Conservation (phyloP, 495 filamentous ascomycete species). For the Penicillium canariense region DNA sequence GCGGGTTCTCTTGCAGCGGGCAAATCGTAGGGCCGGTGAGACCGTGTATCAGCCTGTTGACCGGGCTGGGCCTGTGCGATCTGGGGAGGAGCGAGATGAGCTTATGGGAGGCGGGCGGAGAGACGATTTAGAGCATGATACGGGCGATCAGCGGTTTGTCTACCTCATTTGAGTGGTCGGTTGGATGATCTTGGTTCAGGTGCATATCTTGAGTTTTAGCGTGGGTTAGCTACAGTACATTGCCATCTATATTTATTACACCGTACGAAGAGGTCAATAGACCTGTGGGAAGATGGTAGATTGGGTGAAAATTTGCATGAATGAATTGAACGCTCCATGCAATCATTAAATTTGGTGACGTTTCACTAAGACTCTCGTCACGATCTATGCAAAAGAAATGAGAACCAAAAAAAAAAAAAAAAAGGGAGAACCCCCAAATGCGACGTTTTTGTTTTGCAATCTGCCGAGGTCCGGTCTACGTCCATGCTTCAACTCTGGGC, state of each 20-base stretch:
- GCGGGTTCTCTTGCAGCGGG: conserved; percentile 43
- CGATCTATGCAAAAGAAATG: neutral
- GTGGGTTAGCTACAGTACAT: neutral
- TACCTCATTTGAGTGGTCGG: conserved; percentile 29
- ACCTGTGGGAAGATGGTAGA: too few relatives aligned
- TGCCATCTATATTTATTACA: neutral
- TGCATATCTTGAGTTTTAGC: neutral
- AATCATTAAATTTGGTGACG: neutral
- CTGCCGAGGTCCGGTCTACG: neutral
- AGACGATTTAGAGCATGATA: conserved; percentile 21
- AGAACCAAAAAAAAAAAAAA: neutral
- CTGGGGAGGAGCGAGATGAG: conserved; percentile 36
- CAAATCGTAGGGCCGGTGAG: conserved; percentile 34
- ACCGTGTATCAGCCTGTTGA: conserved; percentile 23
- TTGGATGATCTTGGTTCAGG: neutral
- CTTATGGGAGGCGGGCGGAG: conserved; percentile 35
- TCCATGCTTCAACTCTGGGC: neutral
- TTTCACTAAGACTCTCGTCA: neutral
- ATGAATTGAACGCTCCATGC: neutral
- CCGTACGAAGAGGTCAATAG: neutral
- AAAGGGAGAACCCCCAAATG: neutral
- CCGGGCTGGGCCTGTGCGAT: conserved; percentile 13
- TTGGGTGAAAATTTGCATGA: too few relatives aligned
- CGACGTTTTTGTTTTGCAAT: neutral
- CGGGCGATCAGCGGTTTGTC: conserved; percentile 27